These are phyloP conservation scores for Priceomyces castillae DNA, from an alignment of 805 yeast genomes.

Conservation along the genomic window DNA sequence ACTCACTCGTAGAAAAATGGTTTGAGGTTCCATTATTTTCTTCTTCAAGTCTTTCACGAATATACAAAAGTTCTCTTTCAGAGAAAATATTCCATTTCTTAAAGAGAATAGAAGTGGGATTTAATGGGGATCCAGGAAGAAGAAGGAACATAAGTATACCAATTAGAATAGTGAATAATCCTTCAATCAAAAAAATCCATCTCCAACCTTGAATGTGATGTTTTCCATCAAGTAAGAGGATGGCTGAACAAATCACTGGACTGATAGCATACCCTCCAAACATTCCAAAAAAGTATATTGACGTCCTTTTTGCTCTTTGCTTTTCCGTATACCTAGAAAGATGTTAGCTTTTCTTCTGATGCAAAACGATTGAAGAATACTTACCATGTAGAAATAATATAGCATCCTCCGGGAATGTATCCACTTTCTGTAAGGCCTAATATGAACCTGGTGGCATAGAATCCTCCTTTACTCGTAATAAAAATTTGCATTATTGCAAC, in stretches of 20 bases:
- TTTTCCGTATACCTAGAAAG: conserved; percentile 1
- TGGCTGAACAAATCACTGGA: conserved; percentile 4
- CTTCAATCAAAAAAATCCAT: conserved; percentile 6
- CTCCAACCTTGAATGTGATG: conserved; percentile 2
- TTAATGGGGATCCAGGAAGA: conserved; percentile 2
- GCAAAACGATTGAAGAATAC: not conserved
- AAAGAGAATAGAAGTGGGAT: conserved; percentile 1
- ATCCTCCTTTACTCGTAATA: conserved; percentile 2
- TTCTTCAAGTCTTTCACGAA: not conserved
- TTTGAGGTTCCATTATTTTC: not conserved
- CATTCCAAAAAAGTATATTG: conserved; percentile 6
- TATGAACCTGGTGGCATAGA: conserved; percentile 4
- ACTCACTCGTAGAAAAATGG: not conserved
- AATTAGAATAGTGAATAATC: conserved; percentile 1
- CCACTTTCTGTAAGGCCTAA: conserved; percentile 6
- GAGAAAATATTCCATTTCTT: conserved; percentile 2
- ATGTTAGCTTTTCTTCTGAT: not conserved
- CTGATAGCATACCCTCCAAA: conserved; percentile 6
- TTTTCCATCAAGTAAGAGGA: conserved; percentile 2
- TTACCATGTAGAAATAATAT: conserved; percentile 4
- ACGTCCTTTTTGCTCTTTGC: conserved; percentile 4
- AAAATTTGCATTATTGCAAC: conserved; percentile 4
- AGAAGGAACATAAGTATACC: not conserved
- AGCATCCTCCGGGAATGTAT: conserved; percentile 5
- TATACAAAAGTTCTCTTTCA: not conserved